Evolutionary conservation across 805 yeast genomes (phyloP).

Genomic region (Wickerhamomyces queroliae): DNA sequence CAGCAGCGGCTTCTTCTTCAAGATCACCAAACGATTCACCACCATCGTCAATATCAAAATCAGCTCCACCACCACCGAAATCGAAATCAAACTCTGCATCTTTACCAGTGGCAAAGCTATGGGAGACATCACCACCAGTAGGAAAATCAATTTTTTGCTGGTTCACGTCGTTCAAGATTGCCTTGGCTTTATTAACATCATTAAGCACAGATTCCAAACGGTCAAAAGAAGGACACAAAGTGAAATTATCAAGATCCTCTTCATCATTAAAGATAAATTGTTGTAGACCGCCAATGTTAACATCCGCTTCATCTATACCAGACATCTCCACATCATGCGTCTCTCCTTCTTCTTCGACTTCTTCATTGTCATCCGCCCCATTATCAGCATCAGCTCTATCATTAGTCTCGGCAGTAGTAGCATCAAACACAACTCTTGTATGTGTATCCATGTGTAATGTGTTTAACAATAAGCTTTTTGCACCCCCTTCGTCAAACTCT

Average conservation of each 20-base stretch:
- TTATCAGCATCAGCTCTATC: slow-evolving; percentile 12
- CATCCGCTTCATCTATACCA: slow-evolving; percentile 21
- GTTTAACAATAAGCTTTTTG: slow-evolving; percentile 61
- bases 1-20: slow-evolving; percentile 19
- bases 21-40: slow-evolving; percentile 18
- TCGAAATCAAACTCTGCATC: slow-evolving; percentile 16
- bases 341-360: slow-evolving; percentile 2
- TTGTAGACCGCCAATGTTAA: slow-evolving; percentile 22
- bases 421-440: slow-evolving; percentile 63
- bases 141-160: slow-evolving; percentile 22
- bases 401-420: slow-evolving; percentile 27
- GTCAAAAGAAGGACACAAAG: slow-evolving; percentile 68
- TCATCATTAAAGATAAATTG: slow-evolving; percentile 24
- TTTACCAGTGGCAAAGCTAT: slow-evolving; percentile 16
- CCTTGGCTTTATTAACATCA: slow-evolving; percentile 48
- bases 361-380: slow-evolving; percentile 4
- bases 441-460: slow-evolving; percentile 48
- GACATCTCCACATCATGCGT: slow-evolving; percentile 3
- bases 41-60: slow-evolving; percentile 10
- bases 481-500: slow-evolving; percentile 81
- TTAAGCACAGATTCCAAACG: slow-evolving; percentile 54
- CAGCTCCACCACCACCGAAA: slow-evolving; percentile 18
- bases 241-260: slow-evolving; percentile 23
- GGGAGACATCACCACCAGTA: slow-evolving; percentile 14
- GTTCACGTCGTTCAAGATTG: slow-evolving; percentile 34